Evolutionary conservation across 331 rosid species (phyloP).

Genomic region (Rhamnella rubrinervis): DNA sequence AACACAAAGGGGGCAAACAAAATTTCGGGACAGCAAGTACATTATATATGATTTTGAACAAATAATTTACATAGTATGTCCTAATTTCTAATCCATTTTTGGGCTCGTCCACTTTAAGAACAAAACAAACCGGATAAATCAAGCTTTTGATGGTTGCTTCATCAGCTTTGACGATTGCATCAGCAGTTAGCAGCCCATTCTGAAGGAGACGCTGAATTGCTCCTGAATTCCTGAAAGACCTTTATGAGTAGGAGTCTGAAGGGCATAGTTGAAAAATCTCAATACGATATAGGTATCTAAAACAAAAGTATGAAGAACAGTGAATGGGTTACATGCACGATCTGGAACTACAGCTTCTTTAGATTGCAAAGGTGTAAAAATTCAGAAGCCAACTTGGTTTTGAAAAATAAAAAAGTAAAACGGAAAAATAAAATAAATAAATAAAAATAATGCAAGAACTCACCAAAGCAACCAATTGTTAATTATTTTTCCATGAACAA

Average conservation of each 20-base stretch:
- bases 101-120: neutral
- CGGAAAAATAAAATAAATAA: no score
- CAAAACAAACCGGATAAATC: constrained; percentile 73
- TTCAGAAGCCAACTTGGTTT: no score
- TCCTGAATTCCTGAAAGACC: constrained; percentile 42
- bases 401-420: no score
- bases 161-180: constrained; percentile 66
- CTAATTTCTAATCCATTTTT: neutral
- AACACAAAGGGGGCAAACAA: neutral
- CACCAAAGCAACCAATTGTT: no score
- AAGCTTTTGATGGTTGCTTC: constrained; percentile 69
- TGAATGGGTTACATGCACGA: neutral
- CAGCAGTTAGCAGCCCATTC: constrained; percentile 64
- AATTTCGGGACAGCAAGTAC: neutral
- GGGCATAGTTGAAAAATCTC: neutral
- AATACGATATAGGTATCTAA: constrained; percentile 1
- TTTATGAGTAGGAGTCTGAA: constrained; percentile 2
- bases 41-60: neutral
- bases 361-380: no score
- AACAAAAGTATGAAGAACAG: neutral
- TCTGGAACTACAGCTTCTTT: no score
- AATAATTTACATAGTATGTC: neutral
- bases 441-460: no score
- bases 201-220: constrained; percentile 84
- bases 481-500: no score